Conservation (phyloP, 2,329 filamentous ascomycete species). For the Scedosporium dehoogii region DNA sequence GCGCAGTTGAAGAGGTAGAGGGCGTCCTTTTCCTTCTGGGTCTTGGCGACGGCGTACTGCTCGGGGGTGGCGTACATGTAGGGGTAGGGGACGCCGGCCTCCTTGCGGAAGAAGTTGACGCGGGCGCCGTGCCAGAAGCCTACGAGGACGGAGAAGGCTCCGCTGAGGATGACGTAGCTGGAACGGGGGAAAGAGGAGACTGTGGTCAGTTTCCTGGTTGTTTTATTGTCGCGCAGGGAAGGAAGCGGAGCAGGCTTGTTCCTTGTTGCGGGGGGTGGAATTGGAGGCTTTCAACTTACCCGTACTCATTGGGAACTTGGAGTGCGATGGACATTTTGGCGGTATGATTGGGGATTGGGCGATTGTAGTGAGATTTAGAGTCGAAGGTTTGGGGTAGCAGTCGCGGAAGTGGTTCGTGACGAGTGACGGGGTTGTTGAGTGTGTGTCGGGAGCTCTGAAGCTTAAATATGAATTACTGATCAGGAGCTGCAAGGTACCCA, state of each 20-base stretch:
- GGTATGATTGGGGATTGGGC: neutral
- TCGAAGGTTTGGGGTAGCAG: neutral
- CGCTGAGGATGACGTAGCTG: constrained; percentile 52
- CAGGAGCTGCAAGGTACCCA: neutral
- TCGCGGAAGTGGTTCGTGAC: neutral
- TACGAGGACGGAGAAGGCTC: constrained; percentile 46
- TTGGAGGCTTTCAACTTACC: constrained; percentile 26
- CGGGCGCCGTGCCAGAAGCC: constrained; percentile 41
- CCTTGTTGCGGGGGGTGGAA: neutral
- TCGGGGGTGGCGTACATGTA: constrained; percentile 44
- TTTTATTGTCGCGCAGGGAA: neutral
- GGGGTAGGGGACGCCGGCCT: constrained; percentile 47
- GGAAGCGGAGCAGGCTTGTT: neutral
- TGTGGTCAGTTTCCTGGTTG: neutral
- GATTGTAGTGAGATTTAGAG: neutral
- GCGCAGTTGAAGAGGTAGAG: constrained; percentile 52
- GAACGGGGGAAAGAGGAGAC: neutral
- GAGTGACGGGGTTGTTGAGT: neutral
- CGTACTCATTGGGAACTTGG: constrained; percentile 38
- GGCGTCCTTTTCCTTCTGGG: constrained; percentile 41
- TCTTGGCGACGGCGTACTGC: constrained; percentile 18
- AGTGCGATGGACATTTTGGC: constrained; percentile 32
- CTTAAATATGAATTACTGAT: neutral
- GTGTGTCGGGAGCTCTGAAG: neutral
- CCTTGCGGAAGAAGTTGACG: constrained; percentile 39